Evolutionary conservation across 139 green algal species (phyloP).

Genomic region (Closterium sp.): DNA sequence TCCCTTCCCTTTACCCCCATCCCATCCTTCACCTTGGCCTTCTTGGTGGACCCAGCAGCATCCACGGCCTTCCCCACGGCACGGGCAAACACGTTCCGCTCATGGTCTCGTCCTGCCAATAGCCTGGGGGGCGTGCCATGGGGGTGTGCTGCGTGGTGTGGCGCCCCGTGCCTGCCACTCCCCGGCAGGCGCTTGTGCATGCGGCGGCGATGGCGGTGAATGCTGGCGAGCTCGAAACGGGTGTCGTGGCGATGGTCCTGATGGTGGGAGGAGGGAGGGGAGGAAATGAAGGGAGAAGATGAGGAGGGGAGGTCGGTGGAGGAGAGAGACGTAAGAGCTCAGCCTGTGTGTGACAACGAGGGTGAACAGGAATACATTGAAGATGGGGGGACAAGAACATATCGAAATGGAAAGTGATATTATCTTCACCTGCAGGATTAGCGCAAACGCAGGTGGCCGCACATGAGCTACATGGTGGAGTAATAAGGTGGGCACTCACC

Average conservation of each 20-base stretch:
- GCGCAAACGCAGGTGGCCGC: no score
- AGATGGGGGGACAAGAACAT: no score
- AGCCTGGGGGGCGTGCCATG: conserved; percentile 12
- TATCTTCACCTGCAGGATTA: no score
- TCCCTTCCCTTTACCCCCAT: neutral
- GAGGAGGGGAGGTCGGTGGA: neutral
- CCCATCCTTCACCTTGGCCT: neutral
- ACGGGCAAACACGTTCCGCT: conserved; percentile 47
- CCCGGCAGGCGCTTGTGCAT: neutral
- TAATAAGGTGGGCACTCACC: conserved; percentile 49
- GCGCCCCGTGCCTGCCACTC: neutral
- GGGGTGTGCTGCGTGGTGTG: neutral
- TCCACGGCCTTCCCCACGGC: conserved; percentile 43
- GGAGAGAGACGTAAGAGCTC: no score
- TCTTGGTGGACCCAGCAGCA: conserved; percentile 14
- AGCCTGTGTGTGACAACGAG: no score
- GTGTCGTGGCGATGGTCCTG: conserved; percentile 70
- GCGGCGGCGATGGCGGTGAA: conserved; percentile 65
- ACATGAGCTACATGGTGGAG: no score
- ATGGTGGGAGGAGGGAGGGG: neutral
- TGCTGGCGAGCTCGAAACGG: conserved; percentile 73
- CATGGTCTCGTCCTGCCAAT: conserved; percentile 29
- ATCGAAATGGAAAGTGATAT: no score
- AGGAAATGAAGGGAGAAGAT: neutral
- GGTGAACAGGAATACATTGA: no score